phyloP scores from a whole-genome alignment of 495 filamentous ascomycete genomes.

The Xylaria flabelliformis region DNA sequence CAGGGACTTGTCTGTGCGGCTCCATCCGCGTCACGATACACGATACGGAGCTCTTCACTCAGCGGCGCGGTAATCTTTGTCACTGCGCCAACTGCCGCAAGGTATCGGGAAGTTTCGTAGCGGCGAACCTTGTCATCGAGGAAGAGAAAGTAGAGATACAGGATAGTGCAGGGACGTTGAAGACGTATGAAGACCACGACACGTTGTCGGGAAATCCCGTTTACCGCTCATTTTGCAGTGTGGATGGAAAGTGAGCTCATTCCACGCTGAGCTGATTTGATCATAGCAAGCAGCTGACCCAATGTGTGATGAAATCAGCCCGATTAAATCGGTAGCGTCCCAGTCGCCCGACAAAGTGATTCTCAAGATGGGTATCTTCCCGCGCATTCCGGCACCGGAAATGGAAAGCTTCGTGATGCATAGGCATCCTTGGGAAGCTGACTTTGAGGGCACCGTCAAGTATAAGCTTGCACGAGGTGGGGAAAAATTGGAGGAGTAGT shows the following conservation, averaged over 20 bases:
- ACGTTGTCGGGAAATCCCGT: slow-evolving; percentile 49
- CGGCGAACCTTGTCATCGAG: slow-evolving; percentile 48
- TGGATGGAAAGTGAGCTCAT: slow-evolving; percentile 47
- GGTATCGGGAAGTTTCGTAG: slow-evolving; percentile 42
- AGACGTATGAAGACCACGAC: slow-evolving; percentile 41
- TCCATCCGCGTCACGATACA: slow-evolving; percentile 46
- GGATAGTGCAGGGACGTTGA: slow-evolving; percentile 44
- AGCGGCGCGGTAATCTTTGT: slow-evolving; percentile 40
- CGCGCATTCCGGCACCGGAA: slow-evolving; percentile 49
- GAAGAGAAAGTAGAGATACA: slow-evolving; percentile 46
- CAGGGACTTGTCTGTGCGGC: slow-evolving; percentile 49
- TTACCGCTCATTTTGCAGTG: slow-evolving; percentile 47
- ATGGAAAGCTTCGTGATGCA: slow-evolving; percentile 45
- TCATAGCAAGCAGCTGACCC: background rate
- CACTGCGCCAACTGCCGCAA: slow-evolving; percentile 42
- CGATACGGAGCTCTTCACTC: slow-evolving; percentile 46
- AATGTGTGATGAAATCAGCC: slow-evolving; percentile 30
- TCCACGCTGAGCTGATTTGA: background rate
- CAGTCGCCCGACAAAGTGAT: slow-evolving; percentile 42
- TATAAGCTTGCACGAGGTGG: slow-evolving; percentile 16
- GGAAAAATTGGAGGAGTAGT: slow-evolving; percentile 6
- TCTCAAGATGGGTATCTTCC: slow-evolving; percentile 53
- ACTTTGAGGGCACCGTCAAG: slow-evolving; percentile 6
- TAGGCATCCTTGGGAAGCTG: slow-evolving; percentile 44
- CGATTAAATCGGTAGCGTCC: slow-evolving; percentile 45